Conservation (phyloP, 2,329 filamentous ascomycete genomes). For the Polytolypa hystricis region DNA sequence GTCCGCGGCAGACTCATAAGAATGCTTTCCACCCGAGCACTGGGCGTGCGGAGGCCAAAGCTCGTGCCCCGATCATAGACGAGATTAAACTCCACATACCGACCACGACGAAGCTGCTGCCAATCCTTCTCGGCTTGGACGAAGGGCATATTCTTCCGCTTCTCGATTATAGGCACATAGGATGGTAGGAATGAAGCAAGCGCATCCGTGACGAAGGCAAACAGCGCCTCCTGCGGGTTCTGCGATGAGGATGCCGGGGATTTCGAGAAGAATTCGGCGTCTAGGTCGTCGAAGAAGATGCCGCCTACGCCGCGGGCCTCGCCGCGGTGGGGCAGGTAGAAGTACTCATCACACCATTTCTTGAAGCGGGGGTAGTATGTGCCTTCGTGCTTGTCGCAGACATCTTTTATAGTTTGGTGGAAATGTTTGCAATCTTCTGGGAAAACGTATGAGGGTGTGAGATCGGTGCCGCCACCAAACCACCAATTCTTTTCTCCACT, state of each 20-base stretch:
- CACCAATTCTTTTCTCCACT: constrained; percentile 68
- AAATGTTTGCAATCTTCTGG: constrained; percentile 97
- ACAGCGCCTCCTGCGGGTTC: constrained; percentile 78
- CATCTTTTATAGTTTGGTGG: constrained; percentile 83
- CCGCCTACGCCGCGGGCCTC: constrained; percentile 84
- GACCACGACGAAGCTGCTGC: constrained; percentile 89
- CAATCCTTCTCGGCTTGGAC: constrained; percentile 80
- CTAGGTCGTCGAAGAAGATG: constrained; percentile 97
- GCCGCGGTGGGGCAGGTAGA: constrained; percentile 80
- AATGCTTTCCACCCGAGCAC: constrained; percentile 87
- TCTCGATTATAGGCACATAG: constrained; percentile 80
- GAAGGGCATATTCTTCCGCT: constrained; percentile 83
- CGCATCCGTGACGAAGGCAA: constrained; percentile 78
- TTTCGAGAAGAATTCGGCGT: constrained; percentile 41
- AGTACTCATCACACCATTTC: constrained; percentile 97
- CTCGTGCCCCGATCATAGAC: constrained; percentile 92
- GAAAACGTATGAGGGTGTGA: constrained; percentile 89
- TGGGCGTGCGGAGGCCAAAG: constrained; percentile 88
- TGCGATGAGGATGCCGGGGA: constrained; percentile 42
- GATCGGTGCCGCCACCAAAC: constrained; percentile 91
- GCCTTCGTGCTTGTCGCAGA: constrained; percentile 87
- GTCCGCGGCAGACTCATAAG: constrained; percentile 93
- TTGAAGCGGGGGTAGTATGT: constrained; percentile 91
- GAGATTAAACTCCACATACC: constrained; percentile 97
- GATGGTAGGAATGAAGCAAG: constrained; percentile 79